Percentiles rank a stretch among this genome's conserved stretches.
These are phyloP conservation scores for Uronychia setigera DNA, from an alignment of 73 alveolate species.

Conservation along the genomic window DNA sequence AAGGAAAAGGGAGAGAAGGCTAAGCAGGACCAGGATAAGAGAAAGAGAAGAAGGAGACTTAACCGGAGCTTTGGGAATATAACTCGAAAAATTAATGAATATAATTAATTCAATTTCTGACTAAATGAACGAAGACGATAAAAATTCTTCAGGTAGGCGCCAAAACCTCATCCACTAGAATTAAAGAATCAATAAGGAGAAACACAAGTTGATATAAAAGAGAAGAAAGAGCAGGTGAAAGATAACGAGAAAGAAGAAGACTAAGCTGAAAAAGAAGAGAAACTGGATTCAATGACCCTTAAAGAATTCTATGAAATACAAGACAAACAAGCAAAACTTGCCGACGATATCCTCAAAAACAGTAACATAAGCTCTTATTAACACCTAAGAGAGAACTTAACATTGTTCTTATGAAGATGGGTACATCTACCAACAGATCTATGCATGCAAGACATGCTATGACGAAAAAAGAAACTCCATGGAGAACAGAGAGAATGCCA, in stretches of 20 bases:
- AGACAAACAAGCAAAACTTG: neutral
- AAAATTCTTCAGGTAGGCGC: neutral
- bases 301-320: neutral
- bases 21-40: neutral
- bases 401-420: conserved; percentile 77
- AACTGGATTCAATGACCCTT: neutral
- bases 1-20: neutral
- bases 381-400: conserved; percentile 11
- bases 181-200: too few species aligned
- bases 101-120: neutral
- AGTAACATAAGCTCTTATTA: neutral
- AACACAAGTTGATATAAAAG: too few species aligned
- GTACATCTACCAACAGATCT: conserved; percentile 77
- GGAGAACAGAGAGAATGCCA: conserved; percentile 5
- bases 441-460: conserved; percentile 79
- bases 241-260: neutral
- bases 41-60: neutral
- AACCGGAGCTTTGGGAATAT: neutral
- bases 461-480: conserved; percentile 4
- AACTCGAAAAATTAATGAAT: neutral
- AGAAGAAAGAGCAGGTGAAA: neutral
- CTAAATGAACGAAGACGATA: neutral
- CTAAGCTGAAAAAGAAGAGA: neutral
- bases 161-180: too few species aligned
- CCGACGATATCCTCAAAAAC: neutral